Percentiles rank a stretch among this genome's conserved stretches.
phyloP scores from a whole-genome alignment of 495 filamentous ascomycete genomes.

The Daldinia vernicosa region DNA sequence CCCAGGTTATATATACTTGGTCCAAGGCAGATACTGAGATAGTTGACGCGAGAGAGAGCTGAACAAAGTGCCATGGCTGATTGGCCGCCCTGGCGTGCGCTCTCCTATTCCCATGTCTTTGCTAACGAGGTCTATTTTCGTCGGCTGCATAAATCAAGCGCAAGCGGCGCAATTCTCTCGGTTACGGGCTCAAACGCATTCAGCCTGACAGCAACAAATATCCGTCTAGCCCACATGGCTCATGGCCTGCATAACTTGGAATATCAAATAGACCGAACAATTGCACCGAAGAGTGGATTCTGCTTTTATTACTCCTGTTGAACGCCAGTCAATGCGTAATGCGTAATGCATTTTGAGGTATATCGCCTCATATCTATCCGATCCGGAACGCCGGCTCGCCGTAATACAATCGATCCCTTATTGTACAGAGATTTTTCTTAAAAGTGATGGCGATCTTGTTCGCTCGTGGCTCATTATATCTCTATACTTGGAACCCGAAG shows the following conservation, averaged over 20 bases:
- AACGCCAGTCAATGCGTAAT: conserved; percentile 40
- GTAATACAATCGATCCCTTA: conserved; percentile 24
- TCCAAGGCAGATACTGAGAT: neutral
- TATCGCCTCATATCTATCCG: conserved; percentile 27
- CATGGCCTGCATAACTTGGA: conserved; percentile 8
- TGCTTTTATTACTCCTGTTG: conserved; percentile 23
- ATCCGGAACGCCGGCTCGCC: conserved; percentile 40
- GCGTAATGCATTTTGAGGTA: conserved; percentile 23
- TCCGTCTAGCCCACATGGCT: conserved; percentile 27
- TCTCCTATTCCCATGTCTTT: neutral
- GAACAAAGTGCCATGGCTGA: conserved; percentile 16
- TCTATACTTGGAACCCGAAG: conserved; percentile 83
- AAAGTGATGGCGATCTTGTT: neutral
- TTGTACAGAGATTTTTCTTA: conserved; percentile 24
- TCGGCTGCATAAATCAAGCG: conserved; percentile 30
- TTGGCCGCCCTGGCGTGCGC: conserved; percentile 33
- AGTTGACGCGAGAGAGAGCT: conserved; percentile 15
- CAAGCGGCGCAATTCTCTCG: conserved; percentile 25
- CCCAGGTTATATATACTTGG: conserved; percentile 6
- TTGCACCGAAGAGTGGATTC: conserved; percentile 40
- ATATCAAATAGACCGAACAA: conserved; percentile 35
- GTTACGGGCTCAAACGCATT: conserved; percentile 30
- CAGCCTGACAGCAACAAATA: conserved; percentile 36
- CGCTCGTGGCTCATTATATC: neutral
- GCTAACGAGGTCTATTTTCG: conserved; percentile 17